These are phyloP conservation scores for Talaromyces wortmannii DNA, from an alignment of 495 filamentous ascomycete species.

Conservation along the genomic window DNA sequence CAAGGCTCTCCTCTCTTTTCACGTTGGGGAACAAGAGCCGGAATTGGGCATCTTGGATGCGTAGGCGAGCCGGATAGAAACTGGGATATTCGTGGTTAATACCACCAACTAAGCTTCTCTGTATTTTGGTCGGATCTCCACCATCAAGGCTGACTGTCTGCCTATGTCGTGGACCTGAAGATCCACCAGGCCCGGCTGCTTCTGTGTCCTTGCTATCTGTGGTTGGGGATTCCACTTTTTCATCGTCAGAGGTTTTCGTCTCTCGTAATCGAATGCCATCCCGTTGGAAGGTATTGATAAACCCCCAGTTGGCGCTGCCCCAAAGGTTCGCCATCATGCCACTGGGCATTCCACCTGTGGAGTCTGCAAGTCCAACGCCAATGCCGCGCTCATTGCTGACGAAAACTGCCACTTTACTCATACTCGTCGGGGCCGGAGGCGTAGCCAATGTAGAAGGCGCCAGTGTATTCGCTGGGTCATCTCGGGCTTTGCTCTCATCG, in stretches of 20 bases:
- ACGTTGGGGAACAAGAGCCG: constrained; percentile 82
- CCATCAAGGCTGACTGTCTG: constrained; percentile 77
- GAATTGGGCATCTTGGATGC: constrained; percentile 88
- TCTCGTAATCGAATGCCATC: constrained; percentile 43
- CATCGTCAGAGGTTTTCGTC: constrained; percentile 28
- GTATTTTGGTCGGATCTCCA: constrained; percentile 34
- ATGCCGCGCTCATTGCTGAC: constrained; percentile 70
- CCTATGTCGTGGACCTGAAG: constrained; percentile 45
- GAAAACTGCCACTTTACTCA: constrained; percentile 81
- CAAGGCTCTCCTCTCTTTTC: constrained; percentile 62
- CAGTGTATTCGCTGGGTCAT: constrained; percentile 54
- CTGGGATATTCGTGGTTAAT: constrained; percentile 59
- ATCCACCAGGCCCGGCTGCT: constrained; percentile 12
- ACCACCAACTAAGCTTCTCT: constrained; percentile 29
- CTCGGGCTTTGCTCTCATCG: constrained; percentile 20
- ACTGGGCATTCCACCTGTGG: constrained; percentile 65
- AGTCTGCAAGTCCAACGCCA: constrained; percentile 49
- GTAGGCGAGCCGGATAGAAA: constrained; percentile 77
- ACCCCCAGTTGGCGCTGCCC: constrained; percentile 81
- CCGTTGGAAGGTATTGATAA: constrained; percentile 57
- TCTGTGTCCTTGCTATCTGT: constrained; percentile 20
- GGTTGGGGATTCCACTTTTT: constrained; percentile 18
- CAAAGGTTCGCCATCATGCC: constrained; percentile 88
- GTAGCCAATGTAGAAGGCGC: constrained; percentile 79
- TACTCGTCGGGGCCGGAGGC: constrained; percentile 77